phyloP scores from a whole-genome alignment of 73 alveolate genomes.

The Paramecium tetraurelia region DNA sequence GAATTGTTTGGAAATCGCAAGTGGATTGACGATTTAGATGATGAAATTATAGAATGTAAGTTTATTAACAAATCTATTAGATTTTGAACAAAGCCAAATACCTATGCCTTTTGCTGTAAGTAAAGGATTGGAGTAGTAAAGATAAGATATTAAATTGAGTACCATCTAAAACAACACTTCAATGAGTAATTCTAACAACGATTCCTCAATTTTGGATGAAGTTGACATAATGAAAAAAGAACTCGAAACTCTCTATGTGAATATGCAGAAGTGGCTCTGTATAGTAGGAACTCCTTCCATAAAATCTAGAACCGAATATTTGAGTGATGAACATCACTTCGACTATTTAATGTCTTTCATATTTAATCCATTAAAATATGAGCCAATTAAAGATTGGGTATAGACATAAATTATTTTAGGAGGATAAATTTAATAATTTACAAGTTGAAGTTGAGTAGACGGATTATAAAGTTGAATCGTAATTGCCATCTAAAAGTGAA shows the following conservation, averaged over 20 bases:
- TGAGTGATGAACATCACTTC: not conserved
- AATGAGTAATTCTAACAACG: not conserved
- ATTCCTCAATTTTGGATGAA: not conserved
- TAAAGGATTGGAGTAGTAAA: not conserved
- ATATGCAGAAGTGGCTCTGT: not conserved
- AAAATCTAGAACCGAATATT: not conserved
- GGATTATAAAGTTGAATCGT: not conserved
- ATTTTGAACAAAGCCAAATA: not conserved
- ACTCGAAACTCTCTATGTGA: not conserved
- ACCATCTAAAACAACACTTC: not conserved
- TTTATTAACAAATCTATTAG: not conserved
- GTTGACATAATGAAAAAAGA: not conserved
- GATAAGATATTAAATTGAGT: not conserved
- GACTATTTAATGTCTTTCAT: conserved; percentile 13
- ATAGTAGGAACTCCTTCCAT: not conserved
- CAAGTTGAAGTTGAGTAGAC: not conserved
- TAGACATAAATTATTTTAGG: not conserved
- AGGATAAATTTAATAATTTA: not conserved
- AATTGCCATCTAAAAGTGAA: not conserved
- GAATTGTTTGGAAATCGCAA: not conserved
- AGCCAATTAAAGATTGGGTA: not conserved
- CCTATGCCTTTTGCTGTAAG: not conserved
- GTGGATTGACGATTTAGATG: not conserved
- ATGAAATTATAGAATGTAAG: conserved; percentile 5
- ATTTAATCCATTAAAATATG: not conserved